Percentiles rank a stretch among this genome's conserved stretches.
These are phyloP conservation scores for Fusarium buharicum DNA, from an alignment of 2,329 filamentous ascomycete genomes.

Conservation along the genomic window DNA sequence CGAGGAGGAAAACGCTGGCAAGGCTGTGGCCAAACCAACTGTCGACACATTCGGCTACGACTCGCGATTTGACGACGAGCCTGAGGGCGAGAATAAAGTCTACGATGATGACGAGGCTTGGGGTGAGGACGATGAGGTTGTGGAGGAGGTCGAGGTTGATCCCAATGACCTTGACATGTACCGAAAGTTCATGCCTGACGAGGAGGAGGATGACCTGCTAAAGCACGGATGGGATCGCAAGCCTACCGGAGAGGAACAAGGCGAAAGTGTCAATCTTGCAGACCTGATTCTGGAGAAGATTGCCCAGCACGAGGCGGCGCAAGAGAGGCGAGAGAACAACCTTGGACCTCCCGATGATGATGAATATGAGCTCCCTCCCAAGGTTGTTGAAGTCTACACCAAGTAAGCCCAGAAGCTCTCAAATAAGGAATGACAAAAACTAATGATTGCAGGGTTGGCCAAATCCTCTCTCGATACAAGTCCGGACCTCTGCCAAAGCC, in stretches of 20 bases:
- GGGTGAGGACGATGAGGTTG: slow-evolving; percentile 80
- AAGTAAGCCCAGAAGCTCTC: slow-evolving; percentile 65
- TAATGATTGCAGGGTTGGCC: slow-evolving; percentile 71
- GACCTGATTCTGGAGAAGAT: slow-evolving; percentile 96
- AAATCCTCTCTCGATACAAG: slow-evolving; percentile 92
- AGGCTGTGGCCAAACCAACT: slow-evolving; percentile 54
- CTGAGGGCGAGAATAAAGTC: slow-evolving; percentile 56
- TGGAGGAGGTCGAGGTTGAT: slow-evolving; percentile 82
- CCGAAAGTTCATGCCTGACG: slow-evolving; percentile 83
- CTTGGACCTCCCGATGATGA: slow-evolving; percentile 77
- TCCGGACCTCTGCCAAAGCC: slow-evolving; percentile 97
- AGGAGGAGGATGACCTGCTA: slow-evolving; percentile 78
- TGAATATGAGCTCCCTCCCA: slow-evolving; percentile 85
- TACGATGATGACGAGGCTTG: slow-evolving; percentile 72
- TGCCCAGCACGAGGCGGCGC: slow-evolving; percentile 83
- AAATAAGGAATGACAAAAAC: neutral
- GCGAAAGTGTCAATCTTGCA: slow-evolving; percentile 79
- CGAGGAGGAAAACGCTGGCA: slow-evolving; percentile 73
- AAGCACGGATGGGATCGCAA: slow-evolving; percentile 69
- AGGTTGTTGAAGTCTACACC: slow-evolving; percentile 93
- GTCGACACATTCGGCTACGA: slow-evolving; percentile 79
- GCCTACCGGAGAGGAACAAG: slow-evolving; percentile 58
- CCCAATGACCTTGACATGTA: slow-evolving; percentile 90
- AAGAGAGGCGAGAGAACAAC: slow-evolving; percentile 54
- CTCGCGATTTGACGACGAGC: slow-evolving; percentile 72